Base-by-base conservation (phyloP, 768 basidiomycete genomes). In the Boletellus sp. region DNA sequence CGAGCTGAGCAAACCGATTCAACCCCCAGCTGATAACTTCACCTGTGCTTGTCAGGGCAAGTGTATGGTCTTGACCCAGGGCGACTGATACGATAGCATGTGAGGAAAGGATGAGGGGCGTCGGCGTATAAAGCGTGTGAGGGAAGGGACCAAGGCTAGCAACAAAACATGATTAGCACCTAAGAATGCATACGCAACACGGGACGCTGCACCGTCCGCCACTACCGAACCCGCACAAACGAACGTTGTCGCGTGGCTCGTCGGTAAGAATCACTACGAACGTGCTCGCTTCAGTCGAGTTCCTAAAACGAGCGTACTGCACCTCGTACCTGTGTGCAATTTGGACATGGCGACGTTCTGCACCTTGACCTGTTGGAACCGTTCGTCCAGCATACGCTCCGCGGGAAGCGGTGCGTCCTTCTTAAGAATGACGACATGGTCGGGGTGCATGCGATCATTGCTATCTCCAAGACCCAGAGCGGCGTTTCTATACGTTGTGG, bases 61-160 rank as follows among this genome's bases (percentile, higher is more conserved):
- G 79, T 0, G 94, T 94, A 63, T 98, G 96, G 60, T 99, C 96
- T 65, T 95, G 95, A 11, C 91, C 94, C 7, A 94, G 74, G 0
- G 93, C 91, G 22, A 97, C 78, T 13, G 81, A 72, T 6, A 75
- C 70, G 26, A 94, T 77, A 0, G 72, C 71, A 34, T 82, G 73
- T 1, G 78, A 69, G 38, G 87, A 73, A 26, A 81, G 78, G 1
- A 77, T 62, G 15, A 90, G 66, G 1, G 84, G 80, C 36, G 78
- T 78, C 26, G 93, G 76, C 12, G 75, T 74, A 53, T 87, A 87
- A 64, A 94, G 90, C 13, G 87, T 92, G 59, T 93, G 87, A 35
- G 87, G 78, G 3, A 76, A 78, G 3, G 78, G 77, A 3, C 91
- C 94, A 15, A 94, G 76, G 16, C 90, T 90, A 47, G 35, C 45